Evolutionary conservation across 108 stramenopile genomes (phyloP), one percentile per base, ranked within the genome.

Genomic region (Fistulifera pelliculosa): DNA sequence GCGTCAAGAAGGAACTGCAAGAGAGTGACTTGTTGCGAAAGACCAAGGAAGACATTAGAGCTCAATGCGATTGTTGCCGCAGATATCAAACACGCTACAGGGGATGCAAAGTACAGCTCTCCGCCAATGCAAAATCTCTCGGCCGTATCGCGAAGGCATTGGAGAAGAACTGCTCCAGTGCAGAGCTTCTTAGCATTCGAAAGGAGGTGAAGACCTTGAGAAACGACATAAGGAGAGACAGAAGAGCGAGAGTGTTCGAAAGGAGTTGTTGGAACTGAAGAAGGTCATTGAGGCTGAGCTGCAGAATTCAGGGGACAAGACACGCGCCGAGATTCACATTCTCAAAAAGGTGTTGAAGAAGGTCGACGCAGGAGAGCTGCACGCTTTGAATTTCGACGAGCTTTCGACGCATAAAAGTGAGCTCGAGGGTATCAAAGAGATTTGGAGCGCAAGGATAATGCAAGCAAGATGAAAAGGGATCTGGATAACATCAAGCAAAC

Each of bases 161-260:
- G 22, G 49, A 26, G 22, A 50, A 50, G 12, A 50, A 35, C 8
- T 35, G 31, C 31, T 35, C 49, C 2, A 50, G 26, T 21, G 12
- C 23, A 4, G 49, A 50, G 10, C 49, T 50, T 50, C 22, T 50
- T 5, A 26, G 8, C 2, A 19, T 50, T 10, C 23, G 26, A 15
- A 15, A 19, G 23, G 49, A 50, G 24, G 19, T 50, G 21, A 15
- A 22, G 49, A 2, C 26, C 22, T 26, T 50, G 23, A 54, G 35
- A 38, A 31, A 38, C 17, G 26, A 54, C 28, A 31, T 54, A 35
- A 54, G 19, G 38, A 54, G 28, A 54, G 14, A 18, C 26, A 54
- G 53, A 27, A 54, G 3, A 17, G 17, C n/a, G 19, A n/a, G 31
- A 38, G 35, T 35, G 26, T 38, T 39, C 53, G 38, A 27, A 18